A percentile compares a stretch with the other conserved stretches of the same genome.
Conservation (phyloP, 2,329 filamentous ascomycete species). For the Penicillium decumbens region DNA sequence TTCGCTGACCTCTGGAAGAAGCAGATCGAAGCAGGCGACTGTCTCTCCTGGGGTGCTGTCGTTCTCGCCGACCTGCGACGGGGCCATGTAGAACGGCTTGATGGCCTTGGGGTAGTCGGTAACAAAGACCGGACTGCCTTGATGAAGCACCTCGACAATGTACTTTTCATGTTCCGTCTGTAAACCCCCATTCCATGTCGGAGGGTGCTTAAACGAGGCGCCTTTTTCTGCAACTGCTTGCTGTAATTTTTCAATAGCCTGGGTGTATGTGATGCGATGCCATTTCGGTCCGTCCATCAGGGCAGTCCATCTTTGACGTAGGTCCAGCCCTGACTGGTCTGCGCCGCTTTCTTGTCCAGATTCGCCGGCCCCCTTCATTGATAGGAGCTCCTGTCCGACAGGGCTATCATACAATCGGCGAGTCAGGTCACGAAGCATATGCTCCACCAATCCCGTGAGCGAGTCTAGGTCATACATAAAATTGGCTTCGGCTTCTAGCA, state of each 20-base stretch:
- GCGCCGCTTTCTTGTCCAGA: conserved; percentile 37
- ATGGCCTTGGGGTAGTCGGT: conserved; percentile 84
- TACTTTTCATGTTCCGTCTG: conserved; percentile 92
- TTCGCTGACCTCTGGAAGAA: conserved; percentile 81
- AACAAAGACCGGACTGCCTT: conserved; percentile 72
- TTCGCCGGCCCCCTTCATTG: conserved; percentile 40
- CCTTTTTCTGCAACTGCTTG: conserved; percentile 50
- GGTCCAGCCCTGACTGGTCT: conserved; percentile 39
- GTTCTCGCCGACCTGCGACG: conserved; percentile 37
- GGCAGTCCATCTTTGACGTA: conserved; percentile 68
- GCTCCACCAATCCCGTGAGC: conserved; percentile 76
- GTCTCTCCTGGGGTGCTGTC: conserved; percentile 44
- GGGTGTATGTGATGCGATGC: conserved; percentile 77
- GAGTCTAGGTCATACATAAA: conserved; percentile 66
- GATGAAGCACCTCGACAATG: conserved; percentile 64
- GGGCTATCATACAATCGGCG: conserved; percentile 47
- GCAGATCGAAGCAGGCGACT: conserved; percentile 84
- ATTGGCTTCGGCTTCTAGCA: conserved; percentile 88
- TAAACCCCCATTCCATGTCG: conserved; percentile 68
- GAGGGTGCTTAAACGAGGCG: conserved; percentile 60
- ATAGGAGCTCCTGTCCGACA: conserved; percentile 54
- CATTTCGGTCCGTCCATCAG: conserved; percentile 56
- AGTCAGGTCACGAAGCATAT: conserved; percentile 62
- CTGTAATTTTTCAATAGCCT: conserved; percentile 67
- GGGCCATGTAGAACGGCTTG: conserved; percentile 89